Evolutionary conservation across 2,329 filamentous ascomycete species (phyloP).

Genomic region (Coniochaeta pulveracea): DNA sequence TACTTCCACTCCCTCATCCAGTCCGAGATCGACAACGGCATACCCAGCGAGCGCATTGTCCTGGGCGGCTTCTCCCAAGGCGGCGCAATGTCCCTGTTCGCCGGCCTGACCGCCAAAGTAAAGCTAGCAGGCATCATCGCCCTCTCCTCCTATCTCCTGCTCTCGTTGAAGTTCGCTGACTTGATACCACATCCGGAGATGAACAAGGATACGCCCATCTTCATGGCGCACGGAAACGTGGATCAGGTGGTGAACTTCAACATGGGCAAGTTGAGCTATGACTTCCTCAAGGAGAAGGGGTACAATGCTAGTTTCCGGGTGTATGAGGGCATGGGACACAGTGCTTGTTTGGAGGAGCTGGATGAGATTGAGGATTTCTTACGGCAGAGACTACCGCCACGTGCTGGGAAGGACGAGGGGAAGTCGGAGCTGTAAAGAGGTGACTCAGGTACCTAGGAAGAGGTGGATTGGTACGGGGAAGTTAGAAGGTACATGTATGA

Average conservation of each 20-base stretch:
- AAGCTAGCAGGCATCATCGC: constrained; percentile 85
- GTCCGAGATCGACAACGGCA: constrained; percentile 68
- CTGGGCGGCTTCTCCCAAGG: constrained; percentile 81
- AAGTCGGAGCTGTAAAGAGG: constrained; percentile 26
- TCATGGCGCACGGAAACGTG: constrained; percentile 76
- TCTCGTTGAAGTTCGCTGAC: constrained; percentile 38
- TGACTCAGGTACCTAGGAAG: no score
- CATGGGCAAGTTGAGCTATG: constrained; percentile 57
- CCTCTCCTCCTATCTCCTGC: constrained; percentile 69
- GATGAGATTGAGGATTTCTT: constrained; percentile 63
- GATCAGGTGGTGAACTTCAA: constrained; percentile 63
- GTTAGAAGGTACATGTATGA: no score
- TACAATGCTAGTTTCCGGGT: constrained; percentile 65
- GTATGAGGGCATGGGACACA: constrained; percentile 64
- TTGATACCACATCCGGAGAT: constrained; percentile 29
- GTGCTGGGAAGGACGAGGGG: constrained; percentile 15
- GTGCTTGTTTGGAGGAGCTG: constrained; percentile 66
- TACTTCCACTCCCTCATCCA: constrained; percentile 75
- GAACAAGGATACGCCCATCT: constrained; percentile 70
- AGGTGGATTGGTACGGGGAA: no score
- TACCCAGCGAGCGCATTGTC: constrained; percentile 72
- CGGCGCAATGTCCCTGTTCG: constrained; percentile 74
- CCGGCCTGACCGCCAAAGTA: constrained; percentile 59
- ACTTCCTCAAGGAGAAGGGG: constrained; percentile 56
- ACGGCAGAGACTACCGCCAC: constrained; percentile 29